A percentile compares a stretch with the other conserved stretches of the same genome.
These are phyloP conservation scores for Cyclocybe cylindracea DNA, from an alignment of 768 basidiomycete genomes.

Conservation along the genomic window DNA sequence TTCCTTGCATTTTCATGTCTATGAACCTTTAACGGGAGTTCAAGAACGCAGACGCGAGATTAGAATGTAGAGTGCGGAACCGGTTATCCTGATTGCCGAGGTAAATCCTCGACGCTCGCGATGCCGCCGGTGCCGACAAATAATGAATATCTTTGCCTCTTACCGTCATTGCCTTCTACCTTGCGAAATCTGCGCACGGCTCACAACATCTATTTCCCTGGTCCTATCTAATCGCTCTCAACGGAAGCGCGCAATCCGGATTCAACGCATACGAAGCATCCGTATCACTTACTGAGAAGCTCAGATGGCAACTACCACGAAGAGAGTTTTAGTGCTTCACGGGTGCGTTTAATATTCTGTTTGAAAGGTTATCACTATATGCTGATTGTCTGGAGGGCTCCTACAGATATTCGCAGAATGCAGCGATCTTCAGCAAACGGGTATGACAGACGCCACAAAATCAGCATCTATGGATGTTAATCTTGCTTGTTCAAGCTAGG, in stretches of 20 bases:
- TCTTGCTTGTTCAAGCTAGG: slow-evolving; percentile 49
- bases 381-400: no score
- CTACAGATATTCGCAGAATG: slow-evolving; percentile 72
- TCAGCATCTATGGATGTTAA: background rate
- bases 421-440: slow-evolving; percentile 67
- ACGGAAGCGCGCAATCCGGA: no score
- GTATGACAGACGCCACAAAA: slow-evolving; percentile 35
- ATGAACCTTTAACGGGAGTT: background rate
- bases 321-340: slow-evolving; percentile 28
- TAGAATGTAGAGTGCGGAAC: background rate
- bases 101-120: background rate
- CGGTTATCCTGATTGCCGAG: slow-evolving; percentile 6
- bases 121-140: no score
- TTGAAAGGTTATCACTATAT: background rate
- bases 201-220: no score
- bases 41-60: no score
- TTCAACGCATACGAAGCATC: no score
- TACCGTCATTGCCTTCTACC: no score
- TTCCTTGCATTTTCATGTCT: background rate
- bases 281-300: no score
- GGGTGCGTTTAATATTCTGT: slow-evolving; percentile 30
- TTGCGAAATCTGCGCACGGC: no score
- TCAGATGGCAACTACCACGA: background rate
- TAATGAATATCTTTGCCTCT: no score
- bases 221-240: no score